Evolutionary conservation across 352 stramenopile genomes (phyloP).

Genomic region (Pseudoperonospora humuli): DNA sequence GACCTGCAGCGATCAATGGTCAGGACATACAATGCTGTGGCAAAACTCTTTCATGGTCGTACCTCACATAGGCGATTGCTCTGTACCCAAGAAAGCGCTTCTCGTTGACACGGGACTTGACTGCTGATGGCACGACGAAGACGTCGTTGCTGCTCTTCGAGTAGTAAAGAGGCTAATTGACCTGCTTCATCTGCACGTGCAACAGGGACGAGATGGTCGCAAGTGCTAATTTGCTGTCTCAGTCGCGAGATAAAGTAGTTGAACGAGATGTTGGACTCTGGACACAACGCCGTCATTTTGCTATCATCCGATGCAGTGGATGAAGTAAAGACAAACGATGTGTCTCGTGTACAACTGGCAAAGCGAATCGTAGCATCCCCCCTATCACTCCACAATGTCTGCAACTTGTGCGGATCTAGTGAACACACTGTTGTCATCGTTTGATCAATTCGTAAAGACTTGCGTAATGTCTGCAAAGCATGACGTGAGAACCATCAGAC

Average conservation of each 20-base stretch:
- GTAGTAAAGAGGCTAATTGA: slow-evolving; percentile 1
- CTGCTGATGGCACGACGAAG: slow-evolving; percentile 12
- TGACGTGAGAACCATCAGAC: too few species aligned
- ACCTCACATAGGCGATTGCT: slow-evolving; percentile 26
- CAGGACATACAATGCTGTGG: too few species aligned
- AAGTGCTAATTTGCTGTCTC: slow-evolving; percentile 13
- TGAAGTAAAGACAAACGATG: slow-evolving; percentile 4
- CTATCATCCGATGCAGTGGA: background rate
- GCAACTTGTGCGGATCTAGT: background rate
- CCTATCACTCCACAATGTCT: background rate
- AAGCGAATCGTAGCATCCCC: slow-evolving; percentile 1
- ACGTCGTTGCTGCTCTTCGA: slow-evolving; percentile 15
- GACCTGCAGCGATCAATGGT: too few species aligned
- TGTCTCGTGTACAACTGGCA: slow-evolving; percentile 9
- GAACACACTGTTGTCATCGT: too few species aligned
- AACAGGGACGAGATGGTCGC: slow-evolving; percentile 25
- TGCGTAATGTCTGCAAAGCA: slow-evolving; percentile 1
- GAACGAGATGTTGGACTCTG: slow-evolving; percentile 7
- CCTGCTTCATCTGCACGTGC: slow-evolving; percentile 6
- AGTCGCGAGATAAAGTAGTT: slow-evolving; percentile 14
- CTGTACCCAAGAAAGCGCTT: slow-evolving; percentile 25
- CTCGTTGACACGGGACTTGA: slow-evolving; percentile 10
- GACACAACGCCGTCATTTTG: background rate
- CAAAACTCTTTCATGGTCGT: background rate
- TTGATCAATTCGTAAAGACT: slow-evolving; percentile 1